Evolutionary conservation across 2,329 filamentous ascomycete species (phyloP).

Genomic region (Cercospora sesami): DNA sequence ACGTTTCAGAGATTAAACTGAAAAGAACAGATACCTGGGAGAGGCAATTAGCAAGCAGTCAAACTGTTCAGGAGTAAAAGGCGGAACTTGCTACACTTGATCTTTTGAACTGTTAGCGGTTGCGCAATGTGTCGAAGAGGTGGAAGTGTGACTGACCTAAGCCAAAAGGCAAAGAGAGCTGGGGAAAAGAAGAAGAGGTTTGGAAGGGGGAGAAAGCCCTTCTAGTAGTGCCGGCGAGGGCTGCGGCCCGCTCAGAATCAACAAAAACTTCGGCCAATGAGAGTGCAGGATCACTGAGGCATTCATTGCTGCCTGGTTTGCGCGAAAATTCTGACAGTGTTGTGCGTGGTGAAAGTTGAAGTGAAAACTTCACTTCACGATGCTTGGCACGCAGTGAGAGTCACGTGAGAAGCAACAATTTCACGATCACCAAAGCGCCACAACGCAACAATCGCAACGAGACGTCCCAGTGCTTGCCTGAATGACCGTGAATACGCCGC

Average conservation of each 20-base stretch:
- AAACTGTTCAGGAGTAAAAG: too few relatives aligned
- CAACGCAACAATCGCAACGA: background rate
- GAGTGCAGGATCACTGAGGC: background rate
- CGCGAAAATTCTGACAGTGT: background rate
- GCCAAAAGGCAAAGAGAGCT: conserved; percentile 19
- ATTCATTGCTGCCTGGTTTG: background rate
- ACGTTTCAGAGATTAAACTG: conserved; percentile 15
- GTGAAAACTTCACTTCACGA: background rate
- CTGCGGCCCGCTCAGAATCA: background rate
- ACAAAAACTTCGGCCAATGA: background rate
- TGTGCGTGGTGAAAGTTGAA: background rate
- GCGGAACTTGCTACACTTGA: background rate
- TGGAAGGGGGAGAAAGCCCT: background rate
- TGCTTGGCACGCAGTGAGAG: background rate
- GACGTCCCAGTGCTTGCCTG: background rate
- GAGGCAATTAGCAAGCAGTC: background rate
- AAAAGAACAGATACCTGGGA: conserved; percentile 13
- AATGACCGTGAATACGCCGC: background rate
- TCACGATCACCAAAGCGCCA: background rate
- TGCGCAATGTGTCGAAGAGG: too few relatives aligned
- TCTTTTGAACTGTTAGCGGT: background rate
- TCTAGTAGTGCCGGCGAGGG: background rate
- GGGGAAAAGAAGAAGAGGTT: conserved; percentile 3
- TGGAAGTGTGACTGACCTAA: conserved; percentile 12
- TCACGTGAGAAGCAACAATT: background rate